Percentiles rank a stretch among this genome's conserved stretches.
Conservation (phyloP, 345 rosid species). For the Moringa oleifera region DNA sequence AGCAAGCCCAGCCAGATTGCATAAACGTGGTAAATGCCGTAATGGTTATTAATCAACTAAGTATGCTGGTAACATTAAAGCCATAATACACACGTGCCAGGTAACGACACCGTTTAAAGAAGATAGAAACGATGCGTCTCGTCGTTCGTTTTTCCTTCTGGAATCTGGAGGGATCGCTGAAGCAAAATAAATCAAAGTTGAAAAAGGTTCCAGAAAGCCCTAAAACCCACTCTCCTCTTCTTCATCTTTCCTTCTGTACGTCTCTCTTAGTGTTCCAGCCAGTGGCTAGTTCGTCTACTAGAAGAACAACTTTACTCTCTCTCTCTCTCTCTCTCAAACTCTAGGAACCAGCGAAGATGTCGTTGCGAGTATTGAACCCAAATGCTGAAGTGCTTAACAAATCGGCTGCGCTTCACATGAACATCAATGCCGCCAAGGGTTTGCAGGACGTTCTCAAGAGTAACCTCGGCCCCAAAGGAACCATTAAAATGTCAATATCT, state of each 20-base stretch:
- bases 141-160: too few relatives aligned
- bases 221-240: background rate
- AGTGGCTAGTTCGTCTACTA: background rate
- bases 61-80: too few relatives aligned
- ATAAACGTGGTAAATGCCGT: too few relatives aligned
- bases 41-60: too few relatives aligned
- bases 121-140: too few relatives aligned
- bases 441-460: slow-evolving; percentile 89
- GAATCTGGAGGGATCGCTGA: too few relatives aligned
- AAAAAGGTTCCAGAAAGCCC: too few relatives aligned
- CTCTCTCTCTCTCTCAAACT: background rate
- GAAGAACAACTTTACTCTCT: too few relatives aligned
- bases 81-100: too few relatives aligned
- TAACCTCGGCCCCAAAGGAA: slow-evolving; percentile 97
- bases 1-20: too few relatives aligned
- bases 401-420: slow-evolving; percentile 98
- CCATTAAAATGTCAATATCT: slow-evolving; percentile 82
- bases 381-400: slow-evolving; percentile 98
- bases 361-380: slow-evolving; percentile 84
- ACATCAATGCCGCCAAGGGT: slow-evolving; percentile 95
- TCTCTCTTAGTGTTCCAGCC: background rate
- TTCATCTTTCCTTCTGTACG: background rate
- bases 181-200: too few relatives aligned
- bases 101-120: too few relatives aligned
- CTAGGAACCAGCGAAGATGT: slow-evolving; percentile 40